Percentiles rank a stretch among this genome's conserved stretches.
Evolutionary conservation across 129 eudicot genomes (phyloP).

Genomic region (Daucus carota): DH1_v3.0 NC_030389.2:41836001-41836500

Average conservation of each 20-base stretch:
- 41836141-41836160: conserved; percentile 90
- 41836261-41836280: not conserved
- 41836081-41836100: not conserved
- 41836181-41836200: conserved; percentile 84
- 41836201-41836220: not conserved
- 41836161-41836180: conserved; percentile 92
- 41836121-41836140: conserved; percentile 76
- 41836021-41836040: conserved; percentile 47
- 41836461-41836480: conserved; percentile 96
- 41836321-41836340: not conserved
- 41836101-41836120: conserved; percentile 74
- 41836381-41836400: conserved; percentile 81
- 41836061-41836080: not conserved
- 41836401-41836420: conserved; percentile 97
- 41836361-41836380: conserved; percentile 42
- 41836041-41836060: not conserved
- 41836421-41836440: conserved; percentile 79
- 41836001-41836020: conserved; percentile 71
- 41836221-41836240: not conserved
- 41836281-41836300: not conserved
- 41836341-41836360: not conserved
- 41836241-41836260: not conserved
- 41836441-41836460: conserved; percentile 97
- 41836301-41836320: not conserved
- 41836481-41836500: conserved; percentile 82